A percentile compares a stretch with the other conserved stretches of the same genome.
These are phyloP conservation scores for Chaetoceros tenuissimus DNA, from an alignment of 108 stramenopile species.

Conservation along the genomic window DNA sequence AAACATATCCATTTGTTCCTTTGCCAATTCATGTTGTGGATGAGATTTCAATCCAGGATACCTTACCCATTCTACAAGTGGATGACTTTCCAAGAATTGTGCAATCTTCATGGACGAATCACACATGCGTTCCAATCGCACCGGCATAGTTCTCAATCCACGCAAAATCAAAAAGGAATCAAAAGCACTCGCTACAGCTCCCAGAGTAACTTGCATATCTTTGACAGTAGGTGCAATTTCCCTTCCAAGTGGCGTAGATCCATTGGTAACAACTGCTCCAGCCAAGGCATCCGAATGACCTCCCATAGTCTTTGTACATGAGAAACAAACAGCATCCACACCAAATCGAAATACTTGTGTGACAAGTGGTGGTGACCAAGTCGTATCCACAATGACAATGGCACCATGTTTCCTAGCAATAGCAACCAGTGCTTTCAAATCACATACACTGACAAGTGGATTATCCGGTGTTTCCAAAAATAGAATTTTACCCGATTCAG, in stretches of 20 bases:
- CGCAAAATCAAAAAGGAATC: constrained; percentile 81
- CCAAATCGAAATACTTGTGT: no score
- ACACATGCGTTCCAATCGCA: constrained; percentile 62
- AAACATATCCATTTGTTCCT: constrained; percentile 37
- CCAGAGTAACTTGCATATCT: constrained; percentile 37
- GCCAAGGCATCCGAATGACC: constrained; percentile 84
- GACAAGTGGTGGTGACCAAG: no score
- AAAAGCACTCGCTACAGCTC: constrained; percentile 69
- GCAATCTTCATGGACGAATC: constrained; percentile 50
- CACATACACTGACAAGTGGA: no score
- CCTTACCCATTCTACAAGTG: constrained; percentile 45
- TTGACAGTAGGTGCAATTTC: constrained; percentile 31
- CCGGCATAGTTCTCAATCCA: constrained; percentile 71
- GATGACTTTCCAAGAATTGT: constrained; percentile 22
- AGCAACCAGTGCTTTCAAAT: no score
- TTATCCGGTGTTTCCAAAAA: no score
- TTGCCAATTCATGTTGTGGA: constrained; percentile 74
- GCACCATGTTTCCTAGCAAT: no score
- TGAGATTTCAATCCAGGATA: constrained; percentile 88
- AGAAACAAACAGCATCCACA: constrained; percentile 69
- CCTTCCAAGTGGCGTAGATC: constrained; percentile 34
- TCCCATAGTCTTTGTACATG: constrained; percentile 81
- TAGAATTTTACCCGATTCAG: no score
- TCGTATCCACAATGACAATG: no score
- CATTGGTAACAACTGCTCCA: constrained; percentile 58